Conservation (phyloP, 805 yeast species). For the Isabelozyma pseudorhagii region DNA sequence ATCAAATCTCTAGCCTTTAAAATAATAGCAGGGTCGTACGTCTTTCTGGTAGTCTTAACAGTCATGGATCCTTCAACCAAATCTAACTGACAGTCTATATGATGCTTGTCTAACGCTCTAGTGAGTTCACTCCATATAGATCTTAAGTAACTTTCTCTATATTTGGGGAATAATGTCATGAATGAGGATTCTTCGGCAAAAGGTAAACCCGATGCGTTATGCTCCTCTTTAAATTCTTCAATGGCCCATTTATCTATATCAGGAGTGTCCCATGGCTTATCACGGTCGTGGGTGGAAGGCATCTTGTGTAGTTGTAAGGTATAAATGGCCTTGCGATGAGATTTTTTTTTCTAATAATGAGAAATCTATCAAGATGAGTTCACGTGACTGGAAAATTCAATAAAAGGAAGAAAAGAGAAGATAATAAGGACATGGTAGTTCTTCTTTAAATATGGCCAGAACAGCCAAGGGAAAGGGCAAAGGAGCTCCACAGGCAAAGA, state of each 20-base stretch:
- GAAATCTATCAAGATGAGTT: not conserved
- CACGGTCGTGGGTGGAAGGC: constrained; percentile 92
- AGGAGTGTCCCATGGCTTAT: constrained; percentile 97
- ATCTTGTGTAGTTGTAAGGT: constrained; percentile 32
- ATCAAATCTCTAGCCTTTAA: constrained; percentile 93
- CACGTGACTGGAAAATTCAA: not conserved
- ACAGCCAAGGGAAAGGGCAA: not conserved
- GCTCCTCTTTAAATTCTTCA: constrained; percentile 87
- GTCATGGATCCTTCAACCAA: constrained; percentile 97
- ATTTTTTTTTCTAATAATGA: not conserved
- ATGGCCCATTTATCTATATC: constrained; percentile 91
- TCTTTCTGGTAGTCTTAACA: constrained; percentile 91
- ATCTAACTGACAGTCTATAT: constrained; percentile 80
- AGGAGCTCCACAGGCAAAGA: not conserved
- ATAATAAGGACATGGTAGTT: no score
- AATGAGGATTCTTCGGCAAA: constrained; percentile 96
- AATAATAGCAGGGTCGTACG: constrained; percentile 91
- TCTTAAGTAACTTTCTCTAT: constrained; percentile 86
- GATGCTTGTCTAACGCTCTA: constrained; percentile 65
- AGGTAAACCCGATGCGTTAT: constrained; percentile 79
- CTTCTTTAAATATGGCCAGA: not conserved
- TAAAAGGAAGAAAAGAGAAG: not conserved
- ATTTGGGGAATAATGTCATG: constrained; percentile 93
- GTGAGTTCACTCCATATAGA: constrained; percentile 95
- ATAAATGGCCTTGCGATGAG: not conserved